Percentiles rank a stretch among this genome's conserved stretches.
phyloP scores from a whole-genome alignment of 495 filamentous ascomycete species.

The Apiosordaria backusii region DNA sequence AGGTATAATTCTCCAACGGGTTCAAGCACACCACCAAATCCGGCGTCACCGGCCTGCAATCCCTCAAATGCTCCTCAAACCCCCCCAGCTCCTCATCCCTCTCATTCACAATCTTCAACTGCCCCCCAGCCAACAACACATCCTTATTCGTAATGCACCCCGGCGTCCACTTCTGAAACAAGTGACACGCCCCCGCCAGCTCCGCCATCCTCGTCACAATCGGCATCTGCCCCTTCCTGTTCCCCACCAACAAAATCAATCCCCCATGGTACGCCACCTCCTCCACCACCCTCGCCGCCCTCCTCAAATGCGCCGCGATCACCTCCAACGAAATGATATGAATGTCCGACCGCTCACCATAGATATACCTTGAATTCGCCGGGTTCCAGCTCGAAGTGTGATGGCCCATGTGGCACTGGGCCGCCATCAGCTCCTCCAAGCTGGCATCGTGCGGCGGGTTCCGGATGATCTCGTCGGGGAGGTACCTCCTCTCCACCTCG shows the following conservation, averaged over 20 bases:
- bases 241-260: slow-evolving; percentile 87
- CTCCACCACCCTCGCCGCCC: slow-evolving; percentile 83
- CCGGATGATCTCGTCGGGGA: slow-evolving; percentile 61
- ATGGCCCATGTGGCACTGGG: slow-evolving; percentile 89
- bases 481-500: slow-evolving; percentile 54
- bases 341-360: slow-evolving; percentile 81
- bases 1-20: slow-evolving; percentile 81
- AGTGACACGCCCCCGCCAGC: slow-evolving; percentile 73
- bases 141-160: slow-evolving; percentile 91
- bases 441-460: slow-evolving; percentile 79
- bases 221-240: slow-evolving; percentile 69
- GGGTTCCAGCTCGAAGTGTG: slow-evolving; percentile 93
- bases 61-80: slow-evolving; percentile 61
- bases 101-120: slow-evolving; percentile 66
- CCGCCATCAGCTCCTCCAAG: slow-evolving; percentile 87
- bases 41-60: slow-evolving; percentile 65
- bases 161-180: slow-evolving; percentile 92
- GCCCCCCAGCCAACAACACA: slow-evolving; percentile 69
- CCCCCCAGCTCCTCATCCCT: slow-evolving; percentile 61
- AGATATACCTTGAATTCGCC: slow-evolving; percentile 90
- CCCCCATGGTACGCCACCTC: slow-evolving; percentile 81
- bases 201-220: slow-evolving; percentile 76
- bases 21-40: slow-evolving; percentile 93
- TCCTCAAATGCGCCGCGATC: slow-evolving; percentile 81
- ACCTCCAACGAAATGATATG: slow-evolving; percentile 91